phyloP scores from a whole-genome alignment of 2,329 filamentous ascomycete genomes.

The Alternaria consortialis region DNA sequence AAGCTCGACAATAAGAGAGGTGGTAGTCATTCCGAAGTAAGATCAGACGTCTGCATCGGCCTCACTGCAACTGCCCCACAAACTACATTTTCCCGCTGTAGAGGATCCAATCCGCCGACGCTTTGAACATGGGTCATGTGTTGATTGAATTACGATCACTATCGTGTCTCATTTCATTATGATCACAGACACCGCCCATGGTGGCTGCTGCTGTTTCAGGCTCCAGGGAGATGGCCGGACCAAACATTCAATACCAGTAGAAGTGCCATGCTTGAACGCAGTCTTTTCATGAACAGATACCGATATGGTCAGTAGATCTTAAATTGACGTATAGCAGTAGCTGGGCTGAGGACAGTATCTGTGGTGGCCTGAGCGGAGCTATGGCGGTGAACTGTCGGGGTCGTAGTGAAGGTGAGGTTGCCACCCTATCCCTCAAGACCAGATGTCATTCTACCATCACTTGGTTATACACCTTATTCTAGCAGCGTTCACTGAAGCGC shows the following conservation, averaged over 20 bases:
- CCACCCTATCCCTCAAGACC: neutral
- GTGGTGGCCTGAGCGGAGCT: neutral
- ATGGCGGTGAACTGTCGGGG: neutral
- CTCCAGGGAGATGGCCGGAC: neutral
- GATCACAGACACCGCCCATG: too few species aligned
- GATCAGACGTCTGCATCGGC: neutral
- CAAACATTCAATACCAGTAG: neutral
- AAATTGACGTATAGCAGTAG: neutral
- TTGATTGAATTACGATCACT: neutral
- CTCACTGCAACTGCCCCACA: neutral
- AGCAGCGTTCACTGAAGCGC: neutral
- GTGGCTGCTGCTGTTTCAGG: too few species aligned
- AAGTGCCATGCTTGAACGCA: neutral
- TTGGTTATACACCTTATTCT: neutral
- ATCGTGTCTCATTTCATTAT: too few species aligned
- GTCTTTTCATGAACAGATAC: neutral
- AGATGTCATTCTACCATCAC: neutral
- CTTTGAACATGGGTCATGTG: neutral
- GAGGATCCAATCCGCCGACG: neutral
- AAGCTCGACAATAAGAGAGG: too few species aligned
- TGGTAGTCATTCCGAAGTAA: neutral
- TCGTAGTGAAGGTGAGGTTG: neutral
- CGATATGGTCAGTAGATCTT: neutral
- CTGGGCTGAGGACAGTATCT: neutral
- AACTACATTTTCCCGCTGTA: neutral